phyloP scores from a whole-genome alignment of 139 green algal genomes.

The Micractinium conductrix region DNA sequence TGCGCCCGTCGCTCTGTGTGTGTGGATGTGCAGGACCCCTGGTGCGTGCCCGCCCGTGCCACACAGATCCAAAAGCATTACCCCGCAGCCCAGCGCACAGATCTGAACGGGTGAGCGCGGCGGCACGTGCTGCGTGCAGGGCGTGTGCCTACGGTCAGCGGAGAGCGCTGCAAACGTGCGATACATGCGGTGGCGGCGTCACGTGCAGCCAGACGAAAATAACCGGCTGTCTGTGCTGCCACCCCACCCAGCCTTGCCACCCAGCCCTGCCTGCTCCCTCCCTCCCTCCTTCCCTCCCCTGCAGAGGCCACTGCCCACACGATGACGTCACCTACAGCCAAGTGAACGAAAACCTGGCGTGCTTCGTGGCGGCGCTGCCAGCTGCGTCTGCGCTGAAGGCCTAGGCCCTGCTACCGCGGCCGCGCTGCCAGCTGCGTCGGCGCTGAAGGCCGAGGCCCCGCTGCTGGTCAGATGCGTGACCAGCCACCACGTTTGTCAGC shows the following conservation, averaged over 20 bases:
- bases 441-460: no score
- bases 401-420: no score
- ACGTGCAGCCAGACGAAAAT: no score
- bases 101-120: constrained; percentile 45
- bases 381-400: background rate
- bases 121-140: background rate
- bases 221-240: background rate
- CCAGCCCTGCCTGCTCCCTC: background rate
- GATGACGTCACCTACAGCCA: constrained; percentile 72
- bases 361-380: constrained; percentile 50
- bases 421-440: no score
- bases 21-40: constrained; percentile 72
- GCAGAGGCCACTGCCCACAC: constrained; percentile 71
- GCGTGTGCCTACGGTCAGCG: background rate
- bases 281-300: background rate
- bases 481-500: no score
- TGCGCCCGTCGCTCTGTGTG: no score
- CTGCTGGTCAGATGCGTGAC: no score
- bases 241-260: background rate
- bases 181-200: background rate
- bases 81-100: constrained; percentile 60
- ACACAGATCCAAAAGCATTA: constrained; percentile 72
- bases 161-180: background rate
- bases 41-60: constrained; percentile 73
- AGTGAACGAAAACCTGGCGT: constrained; percentile 58